Base-by-base conservation (phyloP, 1,139 yeast species). In the Hanseniaspora gamundiae region DNA sequence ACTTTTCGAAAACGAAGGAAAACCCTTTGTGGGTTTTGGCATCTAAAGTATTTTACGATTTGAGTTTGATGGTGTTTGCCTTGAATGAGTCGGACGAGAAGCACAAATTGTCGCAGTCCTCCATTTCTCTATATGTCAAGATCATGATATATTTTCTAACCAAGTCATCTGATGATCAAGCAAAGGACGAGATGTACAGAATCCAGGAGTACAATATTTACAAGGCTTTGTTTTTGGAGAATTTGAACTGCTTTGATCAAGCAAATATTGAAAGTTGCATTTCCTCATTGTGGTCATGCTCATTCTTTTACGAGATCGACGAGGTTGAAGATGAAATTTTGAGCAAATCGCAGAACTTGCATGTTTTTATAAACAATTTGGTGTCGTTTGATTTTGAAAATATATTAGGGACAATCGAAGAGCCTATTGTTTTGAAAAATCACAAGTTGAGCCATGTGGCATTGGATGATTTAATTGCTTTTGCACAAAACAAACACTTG, bases 261-360 rank as follows among this genome's bases (percentile, higher is more conserved):
- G 53, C 53, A 2, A 59, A 69, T 41, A 51, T 78, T 26, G 64
- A 66, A 19, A 64, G 63, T 11, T 69, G 77, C 40, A 58, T 80
- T 3, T 57, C 67, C 2, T 54, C 65, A 1, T 49, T 74, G 2
- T 74, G 76, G 70, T 54, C 59, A 1, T 60, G 70, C 16, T 78
- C 85, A 2, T 73, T 71, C 47, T 57, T 76, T 14, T 78, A 75
- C 55, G 66, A 68, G 31, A 60, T 68, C 26, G 75, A 70, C 48
- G 74, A 70, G 24, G 53, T 69, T 10, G 79, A 73, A 43, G 53
- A 54, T 10, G 61, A 54, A 21, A 51, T 70, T 4, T 50, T 69
- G 14, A 51, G 53, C 14, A 48, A 48, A 6, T 53, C 59, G 28
- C 53, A 52, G 9, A 55, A 60, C 1, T 62, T 67, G 16, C 45